Evolutionary conservation across 306 rosid species (phyloP).

Genomic region (Vachellia pachyceras): DNA sequence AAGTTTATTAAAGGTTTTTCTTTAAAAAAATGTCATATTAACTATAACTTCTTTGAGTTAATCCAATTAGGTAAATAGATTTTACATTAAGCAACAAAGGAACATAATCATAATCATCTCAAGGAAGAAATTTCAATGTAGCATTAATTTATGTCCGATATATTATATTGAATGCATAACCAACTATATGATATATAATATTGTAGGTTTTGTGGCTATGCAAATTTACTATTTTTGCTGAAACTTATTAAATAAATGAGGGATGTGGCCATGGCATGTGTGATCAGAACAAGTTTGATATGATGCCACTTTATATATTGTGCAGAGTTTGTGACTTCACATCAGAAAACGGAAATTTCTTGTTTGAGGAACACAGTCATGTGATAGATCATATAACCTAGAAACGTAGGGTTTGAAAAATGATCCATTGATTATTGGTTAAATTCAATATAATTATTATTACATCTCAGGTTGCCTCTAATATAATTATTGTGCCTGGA

Average conservation of each 20-base stretch:
- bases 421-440: constrained; percentile 5
- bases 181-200: background rate
- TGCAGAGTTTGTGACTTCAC: constrained; percentile 28
- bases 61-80: no score
- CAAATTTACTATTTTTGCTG: background rate
- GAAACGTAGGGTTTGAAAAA: constrained; percentile 37
- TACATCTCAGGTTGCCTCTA: constrained; percentile 3
- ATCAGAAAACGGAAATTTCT: constrained; percentile 43
- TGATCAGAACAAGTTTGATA: constrained; percentile 24
- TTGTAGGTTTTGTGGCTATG: constrained; percentile 12
- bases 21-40: no score
- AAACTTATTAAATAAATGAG: constrained; percentile 35
- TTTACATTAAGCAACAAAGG: no score
- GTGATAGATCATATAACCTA: constrained; percentile 26
- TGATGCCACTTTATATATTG: constrained; percentile 20
- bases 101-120: background rate
- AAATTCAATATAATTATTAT: constrained; percentile 39
- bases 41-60: no score
- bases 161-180: background rate
- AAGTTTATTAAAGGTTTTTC: no score
- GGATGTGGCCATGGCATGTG: constrained; percentile 35
- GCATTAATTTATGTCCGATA: background rate
- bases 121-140: background rate
- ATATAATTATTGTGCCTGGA: constrained; percentile 35
- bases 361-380: constrained; percentile 53